These are phyloP conservation scores for Phytophthora pisi DNA, from an alignment of 352 stramenopile species.

Conservation along the genomic window DNA sequence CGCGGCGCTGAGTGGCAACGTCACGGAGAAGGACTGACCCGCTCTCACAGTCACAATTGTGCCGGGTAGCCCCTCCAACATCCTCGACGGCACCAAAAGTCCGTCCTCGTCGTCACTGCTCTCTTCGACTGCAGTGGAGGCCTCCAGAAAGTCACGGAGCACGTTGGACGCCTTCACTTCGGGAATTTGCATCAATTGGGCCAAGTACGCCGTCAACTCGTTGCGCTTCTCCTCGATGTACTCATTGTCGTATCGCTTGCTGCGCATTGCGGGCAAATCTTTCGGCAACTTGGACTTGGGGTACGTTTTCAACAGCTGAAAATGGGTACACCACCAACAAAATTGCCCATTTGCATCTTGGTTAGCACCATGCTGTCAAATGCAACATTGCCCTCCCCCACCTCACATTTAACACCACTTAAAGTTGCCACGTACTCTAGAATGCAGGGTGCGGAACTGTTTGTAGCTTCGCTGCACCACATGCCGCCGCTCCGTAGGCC, in stretches of 20 bases:
- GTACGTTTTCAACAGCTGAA: slow-evolving; percentile 77
- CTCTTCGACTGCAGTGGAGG: slow-evolving; percentile 48
- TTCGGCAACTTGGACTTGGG: slow-evolving; percentile 69
- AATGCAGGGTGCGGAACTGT: slow-evolving; percentile 65
- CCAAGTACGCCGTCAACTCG: slow-evolving; percentile 66
- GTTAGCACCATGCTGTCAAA: neutral
- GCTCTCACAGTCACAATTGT: slow-evolving; percentile 71
- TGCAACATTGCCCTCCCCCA: neutral
- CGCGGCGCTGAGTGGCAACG: slow-evolving; percentile 40
- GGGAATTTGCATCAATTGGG: slow-evolving; percentile 51
- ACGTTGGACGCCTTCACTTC: slow-evolving; percentile 66
- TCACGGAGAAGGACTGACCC: slow-evolving; percentile 76
- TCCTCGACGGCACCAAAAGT: slow-evolving; percentile 41
- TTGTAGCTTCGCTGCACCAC: slow-evolving; percentile 71
- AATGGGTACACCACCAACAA: slow-evolving; percentile 8
- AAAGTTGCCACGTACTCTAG: slow-evolving; percentile 34
- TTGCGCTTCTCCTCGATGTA: slow-evolving; percentile 81
- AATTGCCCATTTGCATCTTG: neutral
- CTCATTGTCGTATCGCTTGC: slow-evolving; percentile 73
- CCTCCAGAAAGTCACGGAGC: slow-evolving; percentile 65
- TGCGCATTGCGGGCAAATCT: slow-evolving; percentile 67
- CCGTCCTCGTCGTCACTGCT: slow-evolving; percentile 64
- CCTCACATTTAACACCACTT: neutral
- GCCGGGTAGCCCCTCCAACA: slow-evolving; percentile 59
- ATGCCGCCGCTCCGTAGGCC: slow-evolving; percentile 33